Percentiles rank a stretch among this genome's conserved stretches.
Evolutionary conservation across 257 asterid species (phyloP).

Genomic region (Paraleonurus japonicus): DNA sequence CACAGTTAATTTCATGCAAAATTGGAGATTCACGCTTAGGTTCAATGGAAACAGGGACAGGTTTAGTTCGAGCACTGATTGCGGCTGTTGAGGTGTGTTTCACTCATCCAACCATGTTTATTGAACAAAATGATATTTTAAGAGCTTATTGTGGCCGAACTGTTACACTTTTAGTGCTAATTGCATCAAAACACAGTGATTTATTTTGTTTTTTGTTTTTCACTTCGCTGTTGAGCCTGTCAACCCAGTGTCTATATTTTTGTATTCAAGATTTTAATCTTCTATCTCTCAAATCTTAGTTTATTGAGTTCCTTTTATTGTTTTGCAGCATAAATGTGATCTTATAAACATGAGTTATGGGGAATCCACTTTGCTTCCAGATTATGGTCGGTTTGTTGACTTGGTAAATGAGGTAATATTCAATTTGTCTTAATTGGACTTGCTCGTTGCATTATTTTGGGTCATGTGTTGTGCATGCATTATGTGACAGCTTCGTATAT

Average conservation of each 20-base stretch:
- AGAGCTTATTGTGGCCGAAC: background rate
- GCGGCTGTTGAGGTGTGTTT: slow-evolving; percentile 89
- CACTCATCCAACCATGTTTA: slow-evolving; percentile 9
- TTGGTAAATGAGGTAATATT: slow-evolving; percentile 80
- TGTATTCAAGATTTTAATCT: slow-evolving; percentile 16
- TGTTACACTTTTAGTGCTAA: background rate
- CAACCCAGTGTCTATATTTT: background rate
- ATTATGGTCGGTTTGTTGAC: slow-evolving; percentile 97
- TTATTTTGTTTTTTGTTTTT: background rate
- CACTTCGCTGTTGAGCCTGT: slow-evolving; percentile 5
- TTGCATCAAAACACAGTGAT: background rate
- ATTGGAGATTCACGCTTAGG: slow-evolving; percentile 97
- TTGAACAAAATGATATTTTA: background rate
- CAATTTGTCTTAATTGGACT: slow-evolving; percentile 22
- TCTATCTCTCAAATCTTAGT: slow-evolving; percentile 11
- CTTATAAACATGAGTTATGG: slow-evolving; percentile 98
- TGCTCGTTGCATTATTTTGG: slow-evolving; percentile 21
- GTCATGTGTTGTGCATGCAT: background rate
- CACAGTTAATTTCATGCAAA: slow-evolving; percentile 92
- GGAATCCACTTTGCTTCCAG: slow-evolving; percentile 85
- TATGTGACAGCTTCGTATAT: slow-evolving; percentile 20
- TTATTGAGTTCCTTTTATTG: slow-evolving; percentile 20
- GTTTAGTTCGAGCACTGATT: slow-evolving; percentile 89
- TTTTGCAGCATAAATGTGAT: slow-evolving; percentile 90
- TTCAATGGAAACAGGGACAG: slow-evolving; percentile 99